Percentiles rank a stretch among this genome's conserved stretches.
These are phyloP conservation scores for Solanum arcanum DNA, from an alignment of 257 asterid genomes.

Conservation along the genomic window DNA sequence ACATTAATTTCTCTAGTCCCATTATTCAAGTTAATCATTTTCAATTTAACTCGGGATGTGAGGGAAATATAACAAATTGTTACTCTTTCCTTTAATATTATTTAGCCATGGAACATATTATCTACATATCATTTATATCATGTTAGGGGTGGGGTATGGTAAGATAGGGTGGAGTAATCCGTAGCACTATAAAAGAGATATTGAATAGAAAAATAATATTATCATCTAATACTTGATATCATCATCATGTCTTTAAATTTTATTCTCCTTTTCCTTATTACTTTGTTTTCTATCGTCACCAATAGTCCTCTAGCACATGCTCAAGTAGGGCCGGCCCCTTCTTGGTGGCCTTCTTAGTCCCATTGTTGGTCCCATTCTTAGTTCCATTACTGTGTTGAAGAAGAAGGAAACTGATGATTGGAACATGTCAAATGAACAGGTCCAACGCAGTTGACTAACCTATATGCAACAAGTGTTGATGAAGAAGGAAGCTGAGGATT, in stretches of 20 bases:
- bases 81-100: background rate
- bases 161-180: background rate
- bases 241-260: background rate
- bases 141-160: background rate
- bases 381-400: too few relatives aligned
- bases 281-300: background rate
- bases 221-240: background rate
- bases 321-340: background rate
- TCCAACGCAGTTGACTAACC: too few relatives aligned
- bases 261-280: background rate
- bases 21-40: background rate
- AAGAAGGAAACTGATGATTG: too few relatives aligned
- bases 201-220: background rate
- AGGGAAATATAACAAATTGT: background rate
- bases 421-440: too few relatives aligned
- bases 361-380: too few relatives aligned
- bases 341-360: too few relatives aligned
- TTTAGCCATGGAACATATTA: background rate
- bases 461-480: too few relatives aligned
- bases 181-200: background rate
- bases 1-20: background rate
- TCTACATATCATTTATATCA: background rate
- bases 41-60: background rate
- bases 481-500: too few relatives aligned
- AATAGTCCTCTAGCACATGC: background rate